Conservation (phyloP, 2,329 filamentous ascomycete species). For the Bipolaris zeicola region DNA sequence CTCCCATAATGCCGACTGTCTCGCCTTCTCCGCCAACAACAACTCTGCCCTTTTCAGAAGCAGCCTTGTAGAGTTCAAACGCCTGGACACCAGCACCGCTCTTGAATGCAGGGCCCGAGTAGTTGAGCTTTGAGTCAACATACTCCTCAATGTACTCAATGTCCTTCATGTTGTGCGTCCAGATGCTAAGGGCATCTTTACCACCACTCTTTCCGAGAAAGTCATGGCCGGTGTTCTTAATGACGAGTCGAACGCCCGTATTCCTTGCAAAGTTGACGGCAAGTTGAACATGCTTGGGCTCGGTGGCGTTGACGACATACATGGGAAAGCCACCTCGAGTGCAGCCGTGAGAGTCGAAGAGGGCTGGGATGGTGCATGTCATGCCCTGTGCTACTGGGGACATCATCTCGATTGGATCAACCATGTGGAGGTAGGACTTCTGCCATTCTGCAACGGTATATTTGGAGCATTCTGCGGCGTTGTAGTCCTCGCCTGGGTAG, state of each 20-base stretch:
- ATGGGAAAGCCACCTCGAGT: slow-evolving; percentile 44
- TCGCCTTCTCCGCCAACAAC: slow-evolving; percentile 59
- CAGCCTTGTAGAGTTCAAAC: slow-evolving; percentile 59
- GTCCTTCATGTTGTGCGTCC: slow-evolving; percentile 46
- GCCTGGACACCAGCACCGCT: slow-evolving; percentile 62
- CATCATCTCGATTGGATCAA: slow-evolving; percentile 47
- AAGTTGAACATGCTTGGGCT: slow-evolving; percentile 44
- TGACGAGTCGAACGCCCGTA: slow-evolving; percentile 38
- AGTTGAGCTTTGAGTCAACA: slow-evolving; percentile 40
- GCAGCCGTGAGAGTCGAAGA: slow-evolving; percentile 45
- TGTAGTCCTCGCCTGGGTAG: slow-evolving; percentile 37
- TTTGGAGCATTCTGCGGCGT: slow-evolving; percentile 37
- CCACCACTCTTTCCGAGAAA: slow-evolving; percentile 45
- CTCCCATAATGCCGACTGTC: slow-evolving; percentile 58
- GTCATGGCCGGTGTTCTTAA: slow-evolving; percentile 48
- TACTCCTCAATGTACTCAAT: slow-evolving; percentile 44
- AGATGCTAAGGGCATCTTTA: slow-evolving; percentile 44
- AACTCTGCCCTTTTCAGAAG: slow-evolving; percentile 53
- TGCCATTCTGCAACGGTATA: slow-evolving; percentile 39
- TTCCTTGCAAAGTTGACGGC: slow-evolving; percentile 46
- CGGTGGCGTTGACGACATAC: slow-evolving; percentile 46
- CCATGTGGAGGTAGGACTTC: slow-evolving; percentile 41
- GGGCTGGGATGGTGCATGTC: slow-evolving; percentile 44
- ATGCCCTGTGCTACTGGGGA: slow-evolving; percentile 46
- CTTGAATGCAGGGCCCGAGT: slow-evolving; percentile 59